Evolutionary conservation across 2,329 filamentous ascomycete genomes (phyloP).

Genomic region (Exserohilum rostratum): DNA sequence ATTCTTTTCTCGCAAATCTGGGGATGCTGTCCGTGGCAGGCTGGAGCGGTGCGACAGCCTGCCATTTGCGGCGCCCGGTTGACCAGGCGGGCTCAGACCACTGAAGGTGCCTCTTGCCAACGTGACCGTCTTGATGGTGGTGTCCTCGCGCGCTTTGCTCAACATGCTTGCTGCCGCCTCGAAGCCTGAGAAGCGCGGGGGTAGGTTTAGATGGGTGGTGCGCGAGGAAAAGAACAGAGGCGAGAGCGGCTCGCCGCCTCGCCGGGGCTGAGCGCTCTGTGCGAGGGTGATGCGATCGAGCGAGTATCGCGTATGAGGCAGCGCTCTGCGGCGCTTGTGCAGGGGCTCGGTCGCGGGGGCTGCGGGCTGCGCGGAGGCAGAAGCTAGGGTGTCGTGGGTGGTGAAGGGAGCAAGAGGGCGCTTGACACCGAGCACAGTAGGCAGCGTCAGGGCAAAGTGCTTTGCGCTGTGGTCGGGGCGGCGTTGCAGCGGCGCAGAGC

Average conservation of each 20-base stretch:
- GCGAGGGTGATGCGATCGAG: conserved; percentile 47
- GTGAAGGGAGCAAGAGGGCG: conserved; percentile 14
- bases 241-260: conserved; percentile 50
- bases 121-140: conserved; percentile 58
- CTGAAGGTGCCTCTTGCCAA: conserved; percentile 56
- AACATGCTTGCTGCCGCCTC: conserved; percentile 65
- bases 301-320: conserved; percentile 38
- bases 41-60: conserved; percentile 62
- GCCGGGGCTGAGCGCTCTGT: conserved; percentile 21
- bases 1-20: conserved; percentile 57
- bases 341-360: conserved; percentile 38
- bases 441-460: conserved; percentile 19
- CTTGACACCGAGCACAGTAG: conserved; percentile 31
- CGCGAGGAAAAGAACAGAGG: conserved; percentile 61
- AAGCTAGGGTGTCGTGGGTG: conserved; percentile 1
- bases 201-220: conserved; percentile 52
- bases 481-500: conserved; percentile 17
- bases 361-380: not conserved
- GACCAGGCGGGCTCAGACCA: conserved; percentile 44
- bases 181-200: conserved; percentile 62
- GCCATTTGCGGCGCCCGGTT: conserved; percentile 60
- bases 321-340: conserved; percentile 44
- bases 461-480: conserved; percentile 7
- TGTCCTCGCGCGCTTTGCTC: conserved; percentile 58
- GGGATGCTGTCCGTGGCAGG: conserved; percentile 56